phyloP scores from a whole-genome alignment of 2,329 filamentous ascomycete species.

The Myriosclerotinia curreyana region DNA sequence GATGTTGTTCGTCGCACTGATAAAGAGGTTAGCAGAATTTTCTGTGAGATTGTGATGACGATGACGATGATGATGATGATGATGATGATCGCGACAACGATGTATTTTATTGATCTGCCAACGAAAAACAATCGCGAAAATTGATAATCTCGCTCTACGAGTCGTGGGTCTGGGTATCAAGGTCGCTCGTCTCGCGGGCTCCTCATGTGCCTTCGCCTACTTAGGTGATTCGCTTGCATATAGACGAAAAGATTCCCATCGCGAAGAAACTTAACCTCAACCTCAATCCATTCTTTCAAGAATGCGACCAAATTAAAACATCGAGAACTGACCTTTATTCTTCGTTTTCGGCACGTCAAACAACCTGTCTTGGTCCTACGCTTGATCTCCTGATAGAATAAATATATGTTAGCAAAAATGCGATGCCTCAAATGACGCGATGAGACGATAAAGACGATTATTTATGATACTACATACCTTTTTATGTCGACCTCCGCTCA shows the following conservation, averaged over 20 bases:
- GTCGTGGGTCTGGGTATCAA: conserved; percentile 24
- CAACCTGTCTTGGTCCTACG: conserved; percentile 73
- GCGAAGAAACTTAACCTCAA: conserved; percentile 34
- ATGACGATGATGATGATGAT: conserved; percentile 11
- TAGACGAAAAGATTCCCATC: conserved; percentile 39
- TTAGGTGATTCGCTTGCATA: conserved; percentile 41
- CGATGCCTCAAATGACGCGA: conserved; percentile 21
- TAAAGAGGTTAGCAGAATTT: conserved; percentile 24
- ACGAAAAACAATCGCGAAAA: conserved; percentile 16
- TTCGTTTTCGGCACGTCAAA: conserved; percentile 60
- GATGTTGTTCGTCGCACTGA: conserved; percentile 95
- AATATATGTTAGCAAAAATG: conserved; percentile 32
- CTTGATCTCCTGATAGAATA: conserved; percentile 60
- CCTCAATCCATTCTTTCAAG: conserved; percentile 31
- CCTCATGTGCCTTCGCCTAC: conserved; percentile 41
- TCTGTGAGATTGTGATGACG: too few species aligned
- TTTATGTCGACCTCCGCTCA: conserved; percentile 62
- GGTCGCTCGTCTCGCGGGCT: conserved; percentile 29
- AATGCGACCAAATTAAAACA: conserved; percentile 28
- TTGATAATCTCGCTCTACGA: conserved; percentile 21
- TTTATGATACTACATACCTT: conserved; percentile 36
- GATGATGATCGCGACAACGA: conserved; percentile 15
- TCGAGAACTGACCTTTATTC: conserved; percentile 64
- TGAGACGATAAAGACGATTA: conserved; percentile 18
- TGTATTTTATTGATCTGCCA: conserved; percentile 12